Evolutionary conservation across 768 basidiomycete genomes (phyloP).

Genomic region (Fistulinella prunicolor): DNA sequence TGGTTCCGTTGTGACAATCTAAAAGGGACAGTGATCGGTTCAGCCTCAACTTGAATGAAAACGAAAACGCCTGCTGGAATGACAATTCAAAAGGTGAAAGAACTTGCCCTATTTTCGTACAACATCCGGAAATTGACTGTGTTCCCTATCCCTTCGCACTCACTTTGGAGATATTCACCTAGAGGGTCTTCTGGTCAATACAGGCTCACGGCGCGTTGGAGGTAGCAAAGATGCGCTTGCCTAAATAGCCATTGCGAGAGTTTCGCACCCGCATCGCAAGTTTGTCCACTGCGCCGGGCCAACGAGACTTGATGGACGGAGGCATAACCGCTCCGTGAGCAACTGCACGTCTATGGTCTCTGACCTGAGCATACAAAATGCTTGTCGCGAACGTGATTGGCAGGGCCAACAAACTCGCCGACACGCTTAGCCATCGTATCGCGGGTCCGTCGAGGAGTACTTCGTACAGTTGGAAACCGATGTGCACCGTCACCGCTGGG

Average conservation of each 20-base stretch:
- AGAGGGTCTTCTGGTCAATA: background rate
- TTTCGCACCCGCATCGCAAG: slow-evolving; percentile 37
- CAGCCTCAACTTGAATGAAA: background rate
- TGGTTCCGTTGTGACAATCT: slow-evolving; percentile 40
- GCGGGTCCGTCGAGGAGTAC: background rate
- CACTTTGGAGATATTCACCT: slow-evolving; percentile 14
- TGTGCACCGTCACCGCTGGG: slow-evolving; percentile 10
- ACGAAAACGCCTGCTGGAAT: background rate
- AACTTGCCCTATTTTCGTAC: slow-evolving; percentile 28
- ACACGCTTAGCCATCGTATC: slow-evolving; percentile 12
- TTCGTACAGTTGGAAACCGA: slow-evolving; percentile 11
- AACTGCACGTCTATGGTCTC: slow-evolving; percentile 41
- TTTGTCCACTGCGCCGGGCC: slow-evolving; percentile 47
- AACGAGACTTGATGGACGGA: slow-evolving; percentile 37
- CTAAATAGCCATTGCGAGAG: slow-evolving; percentile 46
- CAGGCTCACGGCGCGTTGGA: too few relatives aligned
- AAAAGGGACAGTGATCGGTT: background rate
- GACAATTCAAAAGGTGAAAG: background rate
- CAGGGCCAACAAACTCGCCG: slow-evolving; percentile 24
- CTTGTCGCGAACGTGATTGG: slow-evolving; percentile 18
- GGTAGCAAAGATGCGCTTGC: slow-evolving; percentile 28
- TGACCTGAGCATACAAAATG: slow-evolving; percentile 44
- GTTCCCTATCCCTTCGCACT: slow-evolving; percentile 21
- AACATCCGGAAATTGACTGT: slow-evolving; percentile 23
- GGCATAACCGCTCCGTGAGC: slow-evolving; percentile 45